Conservation (phyloP, 169 alveolate species). For the Plasmodium knowlesi region DNA sequence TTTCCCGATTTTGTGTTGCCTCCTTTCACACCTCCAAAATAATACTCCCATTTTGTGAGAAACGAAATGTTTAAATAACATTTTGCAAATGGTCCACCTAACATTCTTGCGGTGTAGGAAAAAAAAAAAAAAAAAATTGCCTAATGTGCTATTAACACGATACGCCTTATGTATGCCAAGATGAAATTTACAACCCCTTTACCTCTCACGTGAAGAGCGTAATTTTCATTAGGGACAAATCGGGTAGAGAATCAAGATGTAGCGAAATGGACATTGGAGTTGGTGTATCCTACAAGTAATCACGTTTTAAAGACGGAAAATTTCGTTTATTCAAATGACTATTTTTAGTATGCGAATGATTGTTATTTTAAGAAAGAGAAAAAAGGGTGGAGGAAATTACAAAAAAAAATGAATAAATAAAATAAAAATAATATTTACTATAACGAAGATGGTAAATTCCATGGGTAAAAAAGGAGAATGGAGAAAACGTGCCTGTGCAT, state of each 20-base stretch:
- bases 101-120: background rate
- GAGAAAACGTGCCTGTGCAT: background rate
- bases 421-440: conserved; percentile 10
- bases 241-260: background rate
- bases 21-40: background rate
- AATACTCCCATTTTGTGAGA: background rate
- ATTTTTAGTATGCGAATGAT: background rate
- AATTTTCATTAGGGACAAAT: background rate
- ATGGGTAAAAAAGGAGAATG: background rate
- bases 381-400: background rate
- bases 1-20: background rate
- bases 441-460: background rate
- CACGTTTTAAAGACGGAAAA: conserved; percentile 36
- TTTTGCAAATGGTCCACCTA: background rate
- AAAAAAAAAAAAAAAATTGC: background rate
- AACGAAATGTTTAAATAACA: background rate
- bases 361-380: background rate
- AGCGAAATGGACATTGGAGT: background rate
- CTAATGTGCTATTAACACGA: background rate
- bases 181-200: background rate
- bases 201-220: background rate
- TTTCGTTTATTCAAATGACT: conserved; percentile 49
- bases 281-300: background rate
- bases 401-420: conserved; percentile 39
- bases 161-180: background rate